A percentile compares a stretch with the other conserved stretches of the same genome.
These are phyloP conservation scores for Fusarium guadeloupense DNA, from an alignment of 2,329 filamentous ascomycete species.

Conservation along the genomic window DNA sequence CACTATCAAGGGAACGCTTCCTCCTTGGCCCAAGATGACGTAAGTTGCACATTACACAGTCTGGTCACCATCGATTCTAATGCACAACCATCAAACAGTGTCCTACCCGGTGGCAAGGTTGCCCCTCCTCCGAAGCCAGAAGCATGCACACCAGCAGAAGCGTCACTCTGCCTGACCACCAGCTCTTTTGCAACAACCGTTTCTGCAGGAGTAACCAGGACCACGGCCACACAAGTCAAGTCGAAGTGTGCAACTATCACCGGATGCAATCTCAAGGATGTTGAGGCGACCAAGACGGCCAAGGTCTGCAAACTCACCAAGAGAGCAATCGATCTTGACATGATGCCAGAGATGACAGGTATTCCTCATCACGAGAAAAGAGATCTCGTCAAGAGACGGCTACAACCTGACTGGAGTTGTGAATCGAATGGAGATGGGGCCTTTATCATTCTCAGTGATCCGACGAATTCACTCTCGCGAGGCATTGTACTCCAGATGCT, in stretches of 20 bases:
- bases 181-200: not conserved
- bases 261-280: not conserved
- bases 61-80: too few species aligned
- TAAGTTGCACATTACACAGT: too few species aligned
- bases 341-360: not conserved
- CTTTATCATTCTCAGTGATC: not conserved
- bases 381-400: not conserved
- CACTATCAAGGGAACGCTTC: constrained; percentile 10
- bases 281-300: not conserved
- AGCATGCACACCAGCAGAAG: not conserved
- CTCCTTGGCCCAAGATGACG: constrained; percentile 20
- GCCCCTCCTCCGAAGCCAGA: not conserved
- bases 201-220: not conserved
- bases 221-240: not conserved
- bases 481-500: not conserved
- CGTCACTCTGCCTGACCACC: not conserved
- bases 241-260: not conserved
- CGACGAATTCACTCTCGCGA: not conserved
- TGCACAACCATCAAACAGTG: too few species aligned
- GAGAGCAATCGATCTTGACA: not conserved
- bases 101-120: not conserved
- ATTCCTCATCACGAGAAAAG: not conserved
- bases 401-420: not conserved
- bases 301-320: not conserved
- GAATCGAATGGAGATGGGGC: not conserved